Evolutionary conservation across 495 filamentous ascomycete genomes (phyloP).

Genomic region (Annulohypoxylon nitens): DNA sequence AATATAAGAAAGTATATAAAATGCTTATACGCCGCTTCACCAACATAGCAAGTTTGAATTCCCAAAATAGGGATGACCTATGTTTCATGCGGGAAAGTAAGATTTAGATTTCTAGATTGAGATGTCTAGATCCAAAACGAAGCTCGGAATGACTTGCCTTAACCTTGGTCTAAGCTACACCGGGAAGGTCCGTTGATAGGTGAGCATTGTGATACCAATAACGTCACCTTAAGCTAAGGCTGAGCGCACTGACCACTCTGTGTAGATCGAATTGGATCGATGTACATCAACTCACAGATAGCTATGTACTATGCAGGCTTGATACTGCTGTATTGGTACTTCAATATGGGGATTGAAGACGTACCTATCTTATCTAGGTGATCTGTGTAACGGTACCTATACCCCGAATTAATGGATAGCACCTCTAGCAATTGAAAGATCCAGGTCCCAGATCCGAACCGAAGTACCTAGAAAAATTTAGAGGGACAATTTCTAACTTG

Average conservation of each 20-base stretch:
- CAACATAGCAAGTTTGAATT: neutral
- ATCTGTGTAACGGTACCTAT: too few species aligned
- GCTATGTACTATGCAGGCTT: neutral
- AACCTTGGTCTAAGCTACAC: constrained; percentile 4
- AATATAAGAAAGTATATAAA: neutral
- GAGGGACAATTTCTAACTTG: constrained; percentile 22
- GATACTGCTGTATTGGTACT: neutral
- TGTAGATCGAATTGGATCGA: neutral
- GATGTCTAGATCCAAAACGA: neutral
- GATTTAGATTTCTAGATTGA: neutral
- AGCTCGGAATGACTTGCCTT: neutral
- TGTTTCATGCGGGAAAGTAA: neutral
- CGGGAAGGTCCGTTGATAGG: constrained; percentile 2
- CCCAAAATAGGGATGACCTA: neutral
- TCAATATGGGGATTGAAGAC: too few species aligned
- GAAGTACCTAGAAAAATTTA: constrained; percentile 15
- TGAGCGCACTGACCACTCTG: constrained; percentile 16
- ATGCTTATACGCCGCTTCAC: neutral
- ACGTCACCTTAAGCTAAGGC: constrained; percentile 15
- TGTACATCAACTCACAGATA: neutral
- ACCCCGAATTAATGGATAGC: too few species aligned
- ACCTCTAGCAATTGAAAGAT: too few species aligned
- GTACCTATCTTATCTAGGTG: too few species aligned
- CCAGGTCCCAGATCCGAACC: too few species aligned
- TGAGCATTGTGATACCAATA: constrained; percentile 13